phyloP scores from a whole-genome alignment of 2,329 filamentous ascomycete species.

The Parastagonospora nodorum region DNA sequence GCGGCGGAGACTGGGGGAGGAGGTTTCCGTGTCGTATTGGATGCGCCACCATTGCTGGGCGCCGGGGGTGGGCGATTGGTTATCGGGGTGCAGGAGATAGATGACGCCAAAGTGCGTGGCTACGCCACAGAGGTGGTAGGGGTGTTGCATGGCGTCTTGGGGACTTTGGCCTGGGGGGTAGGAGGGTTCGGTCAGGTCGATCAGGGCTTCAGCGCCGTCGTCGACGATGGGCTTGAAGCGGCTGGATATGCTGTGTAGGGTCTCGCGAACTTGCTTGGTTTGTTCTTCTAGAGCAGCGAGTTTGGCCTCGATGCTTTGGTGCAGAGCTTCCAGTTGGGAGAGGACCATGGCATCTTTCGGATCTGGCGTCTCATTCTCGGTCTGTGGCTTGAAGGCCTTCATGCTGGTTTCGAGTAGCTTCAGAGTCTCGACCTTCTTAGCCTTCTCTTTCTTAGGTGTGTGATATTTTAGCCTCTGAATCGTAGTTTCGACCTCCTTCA shows the following conservation, averaged over 20 bases:
- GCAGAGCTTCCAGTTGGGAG: slow-evolving; percentile 33
- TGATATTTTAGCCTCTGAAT: slow-evolving; percentile 45
- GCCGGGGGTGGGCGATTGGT: slow-evolving; percentile 16
- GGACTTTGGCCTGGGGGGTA: slow-evolving; percentile 25
- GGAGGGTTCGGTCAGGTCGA: slow-evolving; percentile 32
- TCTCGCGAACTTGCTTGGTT: slow-evolving; percentile 48
- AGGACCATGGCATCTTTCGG: slow-evolving; percentile 27
- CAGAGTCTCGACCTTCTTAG: slow-evolving; percentile 41
- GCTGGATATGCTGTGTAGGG: slow-evolving; percentile 51
- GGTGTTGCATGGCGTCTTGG: slow-evolving; percentile 35
- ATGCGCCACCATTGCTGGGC: slow-evolving; percentile 45
- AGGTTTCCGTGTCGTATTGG: slow-evolving; percentile 35
- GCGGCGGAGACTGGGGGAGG: slow-evolving; percentile 31
- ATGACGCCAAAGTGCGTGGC: slow-evolving; percentile 62
- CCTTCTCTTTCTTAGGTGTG: slow-evolving; percentile 29
- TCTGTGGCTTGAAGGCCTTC: slow-evolving; percentile 34
- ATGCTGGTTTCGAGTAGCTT: slow-evolving; percentile 48
- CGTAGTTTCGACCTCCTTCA: slow-evolving; percentile 41
- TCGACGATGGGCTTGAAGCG: slow-evolving; percentile 53
- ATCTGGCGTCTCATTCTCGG: slow-evolving; percentile 13
- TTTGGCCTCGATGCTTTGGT: slow-evolving; percentile 40
- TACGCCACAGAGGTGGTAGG: slow-evolving; percentile 63
- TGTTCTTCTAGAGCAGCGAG: slow-evolving; percentile 49
- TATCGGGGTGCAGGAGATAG: slow-evolving; percentile 57
- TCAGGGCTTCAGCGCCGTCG: slow-evolving; percentile 22